phyloP scores from a whole-genome alignment of 164 flowering plant species.

The Stephania japonica region DNA sequence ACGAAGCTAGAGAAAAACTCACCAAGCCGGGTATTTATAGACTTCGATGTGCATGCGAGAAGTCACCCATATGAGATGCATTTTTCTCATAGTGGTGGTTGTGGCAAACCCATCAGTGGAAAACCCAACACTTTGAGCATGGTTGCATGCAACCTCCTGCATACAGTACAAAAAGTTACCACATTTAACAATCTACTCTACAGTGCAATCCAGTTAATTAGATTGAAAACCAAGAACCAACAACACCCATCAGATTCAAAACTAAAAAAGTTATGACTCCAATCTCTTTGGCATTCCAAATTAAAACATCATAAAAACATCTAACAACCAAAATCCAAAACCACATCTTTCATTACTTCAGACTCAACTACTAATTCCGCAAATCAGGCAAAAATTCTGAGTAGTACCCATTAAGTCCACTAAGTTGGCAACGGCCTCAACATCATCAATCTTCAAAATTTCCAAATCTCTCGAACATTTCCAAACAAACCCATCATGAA shows the following conservation, averaged over 20 bases:
- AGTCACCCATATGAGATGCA: slow-evolving; percentile 98
- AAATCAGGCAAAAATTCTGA: neutral
- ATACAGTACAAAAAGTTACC: neutral
- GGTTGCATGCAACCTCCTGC: slow-evolving; percentile 94
- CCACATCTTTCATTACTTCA: neutral
- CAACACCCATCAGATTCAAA: too few species aligned
- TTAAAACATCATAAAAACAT: too few species aligned
- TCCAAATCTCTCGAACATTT: too few species aligned
- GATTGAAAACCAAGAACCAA: too few species aligned
- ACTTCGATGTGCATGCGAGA: slow-evolving; percentile 98
- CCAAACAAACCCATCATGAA: too few species aligned
- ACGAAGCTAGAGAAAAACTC: slow-evolving; percentile 14
- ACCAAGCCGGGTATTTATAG: slow-evolving; percentile 98
- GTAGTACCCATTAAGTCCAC: too few species aligned
- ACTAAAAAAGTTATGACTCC: too few species aligned
- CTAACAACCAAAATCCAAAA: neutral
- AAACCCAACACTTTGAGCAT: slow-evolving; percentile 93
- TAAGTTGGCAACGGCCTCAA: too few species aligned
- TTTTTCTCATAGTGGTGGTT: slow-evolving; percentile 78
- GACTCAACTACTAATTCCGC: neutral
- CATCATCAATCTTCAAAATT: too few species aligned
- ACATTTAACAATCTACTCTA: neutral
- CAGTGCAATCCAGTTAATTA: too few species aligned
- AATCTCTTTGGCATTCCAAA: too few species aligned
- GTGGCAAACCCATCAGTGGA: slow-evolving; percentile 98